Evolutionary conservation across 345 rosid genomes (phyloP).

Genomic region (Arabidopsis thaliana): DNA sequence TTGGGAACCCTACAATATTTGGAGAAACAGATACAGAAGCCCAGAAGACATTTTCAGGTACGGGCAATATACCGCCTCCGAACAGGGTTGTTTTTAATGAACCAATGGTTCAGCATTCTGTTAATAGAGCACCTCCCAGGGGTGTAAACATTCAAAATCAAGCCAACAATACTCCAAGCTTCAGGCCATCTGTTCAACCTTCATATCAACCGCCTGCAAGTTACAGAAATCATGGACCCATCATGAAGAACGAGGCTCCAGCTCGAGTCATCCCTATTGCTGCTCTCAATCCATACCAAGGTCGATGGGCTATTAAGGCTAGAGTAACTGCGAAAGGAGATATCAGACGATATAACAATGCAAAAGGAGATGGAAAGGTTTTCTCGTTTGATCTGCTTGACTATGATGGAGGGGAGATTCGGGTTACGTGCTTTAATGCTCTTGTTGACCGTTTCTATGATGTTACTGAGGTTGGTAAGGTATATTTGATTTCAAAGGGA

Average conservation of each 20-base stretch:
- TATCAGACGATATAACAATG: conserved; percentile 84
- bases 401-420: conserved; percentile 89
- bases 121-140: conserved; percentile 47
- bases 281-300: conserved; percentile 92
- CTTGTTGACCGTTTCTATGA: conserved; percentile 83
- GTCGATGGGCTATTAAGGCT: conserved; percentile 93
- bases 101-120: conserved; percentile 40
- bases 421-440: conserved; percentile 88
- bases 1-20: conserved; percentile 71
- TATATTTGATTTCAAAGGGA: conserved; percentile 85
- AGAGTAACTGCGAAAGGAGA: conserved; percentile 93
- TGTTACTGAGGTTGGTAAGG: conserved; percentile 76
- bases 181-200: conserved; percentile 74
- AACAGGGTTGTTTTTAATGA: conserved; percentile 43
- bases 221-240: conserved; percentile 75
- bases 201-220: conserved; percentile 79
- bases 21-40: conserved; percentile 51
- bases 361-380: conserved; percentile 90
- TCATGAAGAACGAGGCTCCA: conserved; percentile 90
- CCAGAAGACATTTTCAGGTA: conserved; percentile 53
- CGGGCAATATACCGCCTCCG: conserved; percentile 42
- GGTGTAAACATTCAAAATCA: conserved; percentile 47
- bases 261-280: conserved; percentile 77
- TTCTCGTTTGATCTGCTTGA: conserved; percentile 93
- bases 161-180: conserved; percentile 51